Base-by-base conservation (phyloP, 352 stramenopile species). In the Aphanomyces invadans region DNA sequence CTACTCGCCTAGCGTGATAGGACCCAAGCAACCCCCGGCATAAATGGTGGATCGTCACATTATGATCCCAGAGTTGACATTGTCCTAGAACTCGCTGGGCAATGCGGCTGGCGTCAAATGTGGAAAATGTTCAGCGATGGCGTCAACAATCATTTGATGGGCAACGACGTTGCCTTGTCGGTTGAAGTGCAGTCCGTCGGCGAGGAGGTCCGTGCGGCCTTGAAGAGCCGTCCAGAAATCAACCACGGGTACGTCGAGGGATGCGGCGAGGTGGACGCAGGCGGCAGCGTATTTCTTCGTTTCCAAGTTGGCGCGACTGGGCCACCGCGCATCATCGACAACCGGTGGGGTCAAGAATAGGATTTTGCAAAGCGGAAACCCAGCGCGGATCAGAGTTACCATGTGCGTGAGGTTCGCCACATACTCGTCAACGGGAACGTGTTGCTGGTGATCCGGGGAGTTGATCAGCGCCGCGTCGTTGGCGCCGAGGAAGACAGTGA, bases 161-260 rank as follows among this genome's bases (percentile, higher is more conserved):
- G 60, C 60, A 12, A 59, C 28, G 1, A 67, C 49, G 7, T 57
- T 67, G 11, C 60, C 60, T 31, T 36, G 26, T 44, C 25, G 7
- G 60, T 60, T 67, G 42, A 67, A 67, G 32, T 67, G 60, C 2
- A 67, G 29, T 19, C 60, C 60, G 49, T 67, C 60, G 3, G 19
- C 45, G 7, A 67, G 48, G 23, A 67, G 60, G 26, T 67, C 60
- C 44, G 38, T 32, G 23, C 48, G 60, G 19, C 60, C 60, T 25
- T 67, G 60, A 5, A 67, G 28, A 4, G 10, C 15, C 2, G 29
- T 44, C 38, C 48, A 67, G 17, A 67, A 67, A 23, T 67, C 60
- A 5, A 67, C 19, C 7, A 51, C 60, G 23, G 60, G 60, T 3
- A 67, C 26, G 2, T 56, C 4, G 0, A 57, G 25, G 28, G 7